Conservation (phyloP, 345 rosid genomes). For the Hibiscus syriacus region DNA sequence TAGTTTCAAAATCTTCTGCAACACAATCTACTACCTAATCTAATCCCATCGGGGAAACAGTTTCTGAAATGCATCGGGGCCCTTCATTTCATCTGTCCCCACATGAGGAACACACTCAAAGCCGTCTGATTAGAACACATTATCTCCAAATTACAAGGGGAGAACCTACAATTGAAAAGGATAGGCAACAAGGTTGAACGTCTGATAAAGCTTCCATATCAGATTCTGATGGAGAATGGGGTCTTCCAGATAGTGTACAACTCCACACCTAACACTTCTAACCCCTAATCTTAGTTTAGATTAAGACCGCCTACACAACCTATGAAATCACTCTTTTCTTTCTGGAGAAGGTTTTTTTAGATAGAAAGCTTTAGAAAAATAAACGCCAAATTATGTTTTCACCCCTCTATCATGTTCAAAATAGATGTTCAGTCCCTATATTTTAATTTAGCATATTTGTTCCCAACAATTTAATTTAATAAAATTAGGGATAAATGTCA, state of each 20-base stretch:
- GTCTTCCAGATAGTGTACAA: neutral
- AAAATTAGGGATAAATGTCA: too few relatives aligned
- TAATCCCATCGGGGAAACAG: neutral
- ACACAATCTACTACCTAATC: neutral
- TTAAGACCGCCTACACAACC: constrained; percentile 23
- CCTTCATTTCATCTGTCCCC: neutral
- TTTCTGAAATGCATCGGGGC: neutral
- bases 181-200: neutral
- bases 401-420: neutral
- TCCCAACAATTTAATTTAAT: too few relatives aligned
- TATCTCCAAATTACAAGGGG: neutral
- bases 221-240: neutral
- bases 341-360: neutral
- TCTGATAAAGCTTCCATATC: constrained; percentile 12
- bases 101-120: neutral
- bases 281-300: constrained; percentile 3
- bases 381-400: neutral
- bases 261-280: neutral
- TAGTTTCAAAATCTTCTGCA: neutral
- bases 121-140: too few relatives aligned
- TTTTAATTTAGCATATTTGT: too few relatives aligned
- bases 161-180: neutral
- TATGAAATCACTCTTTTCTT: constrained; percentile 28
- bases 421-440: neutral
- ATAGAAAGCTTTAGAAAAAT: neutral